These are phyloP conservation scores for Theobroma cacao DNA, from an alignment of 345 rosid species.

Conservation along the genomic window DNA sequence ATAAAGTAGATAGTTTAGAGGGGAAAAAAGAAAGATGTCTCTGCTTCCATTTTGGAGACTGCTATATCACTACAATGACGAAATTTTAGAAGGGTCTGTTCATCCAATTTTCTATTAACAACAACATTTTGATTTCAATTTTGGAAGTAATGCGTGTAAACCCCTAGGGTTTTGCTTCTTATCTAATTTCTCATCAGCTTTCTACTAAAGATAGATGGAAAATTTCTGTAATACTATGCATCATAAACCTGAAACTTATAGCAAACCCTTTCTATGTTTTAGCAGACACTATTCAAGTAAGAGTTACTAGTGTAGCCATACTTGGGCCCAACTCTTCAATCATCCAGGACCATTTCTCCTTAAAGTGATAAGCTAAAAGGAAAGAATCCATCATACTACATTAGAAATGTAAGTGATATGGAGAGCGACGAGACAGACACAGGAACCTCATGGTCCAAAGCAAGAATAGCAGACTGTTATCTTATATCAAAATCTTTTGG, in stretches of 20 bases:
- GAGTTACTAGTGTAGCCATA: neutral
- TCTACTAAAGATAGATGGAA: neutral
- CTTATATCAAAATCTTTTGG: neutral
- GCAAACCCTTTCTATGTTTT: neutral
- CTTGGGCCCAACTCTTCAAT: neutral
- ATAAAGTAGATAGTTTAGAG: neutral
- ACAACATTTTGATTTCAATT: neutral
- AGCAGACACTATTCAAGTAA: neutral
- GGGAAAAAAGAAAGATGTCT: neutral
- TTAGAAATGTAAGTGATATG: neutral
- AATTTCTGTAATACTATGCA: neutral
- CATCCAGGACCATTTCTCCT: neutral
- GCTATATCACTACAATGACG: neutral
- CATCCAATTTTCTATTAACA: neutral
- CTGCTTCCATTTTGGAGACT: neutral
- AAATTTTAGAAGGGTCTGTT: neutral
- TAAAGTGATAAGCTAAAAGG: neutral
- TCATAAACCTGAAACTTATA: neutral
- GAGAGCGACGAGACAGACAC: neutral
- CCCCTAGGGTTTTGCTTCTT: neutral
- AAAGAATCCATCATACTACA: neutral
- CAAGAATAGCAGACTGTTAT: neutral
- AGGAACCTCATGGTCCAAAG: neutral
- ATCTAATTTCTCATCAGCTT: neutral
- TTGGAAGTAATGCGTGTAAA: neutral